Evolutionary conservation across 177 flowering plant genomes (phyloP).

Genomic region (Vitis hybrid): DNA sequence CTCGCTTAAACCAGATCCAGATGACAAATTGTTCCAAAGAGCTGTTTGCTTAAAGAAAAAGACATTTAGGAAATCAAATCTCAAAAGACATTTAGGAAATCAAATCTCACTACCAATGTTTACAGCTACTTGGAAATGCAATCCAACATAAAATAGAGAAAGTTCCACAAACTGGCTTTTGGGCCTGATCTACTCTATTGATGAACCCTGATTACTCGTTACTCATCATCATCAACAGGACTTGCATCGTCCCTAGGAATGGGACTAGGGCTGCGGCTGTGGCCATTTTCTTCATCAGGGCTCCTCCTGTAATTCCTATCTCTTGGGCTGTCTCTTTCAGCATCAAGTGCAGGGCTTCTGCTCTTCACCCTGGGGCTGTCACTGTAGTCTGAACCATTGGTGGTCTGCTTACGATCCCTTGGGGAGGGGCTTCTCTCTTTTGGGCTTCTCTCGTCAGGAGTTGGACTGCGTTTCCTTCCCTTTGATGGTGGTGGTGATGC

Average conservation of each 20-base stretch:
- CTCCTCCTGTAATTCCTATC: conserved; percentile 24
- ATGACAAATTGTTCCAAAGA: too few species aligned
- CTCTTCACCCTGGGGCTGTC: conserved; percentile 34
- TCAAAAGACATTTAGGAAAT: too few species aligned
- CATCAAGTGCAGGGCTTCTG: conserved; percentile 31
- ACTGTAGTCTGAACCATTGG: conserved; percentile 39
- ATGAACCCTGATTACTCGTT: conserved; percentile 13
- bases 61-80: too few species aligned
- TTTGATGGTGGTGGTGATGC: conserved; percentile 33
- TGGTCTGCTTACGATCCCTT: conserved; percentile 12
- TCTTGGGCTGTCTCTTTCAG: conserved; percentile 7
- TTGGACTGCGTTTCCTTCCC: conserved; percentile 36
- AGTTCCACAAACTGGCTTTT: background rate
- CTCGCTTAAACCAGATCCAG: too few species aligned
- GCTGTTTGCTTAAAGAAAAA: too few species aligned
- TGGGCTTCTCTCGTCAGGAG: conserved; percentile 43
- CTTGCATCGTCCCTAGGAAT: conserved; percentile 28
- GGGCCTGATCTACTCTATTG: conserved; percentile 4
- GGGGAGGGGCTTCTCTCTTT: conserved; percentile 31
- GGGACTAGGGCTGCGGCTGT: conserved; percentile 38
- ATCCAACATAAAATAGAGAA: too few species aligned
- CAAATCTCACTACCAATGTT: too few species aligned
- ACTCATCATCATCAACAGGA: conserved; percentile 22
- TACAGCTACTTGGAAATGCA: too few species aligned
- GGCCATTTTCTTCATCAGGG: conserved; percentile 33